Conservation (phyloP, 768 basidiomycete species). For the Russula virescens region DNA sequence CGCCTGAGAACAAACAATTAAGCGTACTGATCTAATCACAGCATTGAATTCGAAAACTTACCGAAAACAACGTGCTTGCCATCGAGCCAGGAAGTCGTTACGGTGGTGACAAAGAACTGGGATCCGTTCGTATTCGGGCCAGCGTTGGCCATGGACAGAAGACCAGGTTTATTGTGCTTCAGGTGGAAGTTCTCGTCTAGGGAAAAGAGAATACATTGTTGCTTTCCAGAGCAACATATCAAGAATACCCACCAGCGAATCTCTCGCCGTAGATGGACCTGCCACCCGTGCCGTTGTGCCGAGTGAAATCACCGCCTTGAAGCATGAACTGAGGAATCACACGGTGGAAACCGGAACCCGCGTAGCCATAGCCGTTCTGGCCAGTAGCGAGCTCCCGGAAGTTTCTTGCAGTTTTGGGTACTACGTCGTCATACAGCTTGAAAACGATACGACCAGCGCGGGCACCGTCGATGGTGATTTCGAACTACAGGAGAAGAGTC, state of each 20-base stretch:
- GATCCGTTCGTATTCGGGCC: constrained; percentile 81
- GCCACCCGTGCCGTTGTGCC: constrained; percentile 61
- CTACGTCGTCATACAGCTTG: constrained; percentile 77
- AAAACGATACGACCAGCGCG: constrained; percentile 61
- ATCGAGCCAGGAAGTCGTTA: constrained; percentile 72
- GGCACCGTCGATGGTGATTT: constrained; percentile 45
- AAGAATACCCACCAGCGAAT: constrained; percentile 46
- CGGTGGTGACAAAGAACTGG: constrained; percentile 88
- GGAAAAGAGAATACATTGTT: constrained; percentile 4
- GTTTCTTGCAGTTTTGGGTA: constrained; percentile 71
- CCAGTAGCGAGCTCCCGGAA: constrained; percentile 89
- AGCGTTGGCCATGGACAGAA: constrained; percentile 78
- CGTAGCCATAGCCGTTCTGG: constrained; percentile 67
- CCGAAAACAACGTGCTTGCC: constrained; percentile 86
- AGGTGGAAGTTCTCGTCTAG: constrained; percentile 80
- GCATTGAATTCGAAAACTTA: constrained; percentile 26
- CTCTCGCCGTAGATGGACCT: constrained; percentile 72
- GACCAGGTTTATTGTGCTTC: constrained; percentile 64
- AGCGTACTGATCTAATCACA: neutral
- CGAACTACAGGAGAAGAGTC: constrained; percentile 45
- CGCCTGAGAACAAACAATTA: constrained; percentile 34
- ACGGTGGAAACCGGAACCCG: constrained; percentile 70
- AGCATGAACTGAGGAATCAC: constrained; percentile 84
- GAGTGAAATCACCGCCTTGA: constrained; percentile 86
- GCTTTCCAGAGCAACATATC: neutral